Evolutionary conservation across 164 flowering plant genomes (phyloP), one percentile per base, ranked within the genome.

Genomic region (Magnolia kwangsiensis): DNA sequence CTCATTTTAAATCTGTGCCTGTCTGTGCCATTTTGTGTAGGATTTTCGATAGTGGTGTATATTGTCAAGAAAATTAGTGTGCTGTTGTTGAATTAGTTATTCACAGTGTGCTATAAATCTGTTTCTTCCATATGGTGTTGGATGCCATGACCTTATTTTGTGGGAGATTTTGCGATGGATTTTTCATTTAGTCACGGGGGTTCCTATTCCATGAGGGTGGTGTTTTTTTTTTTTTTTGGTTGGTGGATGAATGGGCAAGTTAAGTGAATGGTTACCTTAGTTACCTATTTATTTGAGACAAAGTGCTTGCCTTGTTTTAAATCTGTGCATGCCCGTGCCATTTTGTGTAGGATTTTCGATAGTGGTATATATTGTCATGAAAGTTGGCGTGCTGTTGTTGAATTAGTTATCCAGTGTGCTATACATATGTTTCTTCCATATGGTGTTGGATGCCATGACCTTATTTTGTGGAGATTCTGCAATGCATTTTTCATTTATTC

Each of bases 171-270:
- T 31, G 51, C 64, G 69, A 19, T 70, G 20, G 7, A 19, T 20
- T 20, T 77, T 37, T 76, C 45, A 18, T 50, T 72, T 50, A 50
- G n/a, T 64, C 51, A 37, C 65, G 75, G 51, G 29, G 13, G 68
- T 51, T 37, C 21, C 27, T 19, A 7, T 59, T 73, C 59, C 6
- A 31, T 69, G 63, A 49, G 1, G 20, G 4, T 10, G 4, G 0
- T 37, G 1, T 27, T 1, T 27, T 27, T 27, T 1, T 27, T 27
- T 27, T 1, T 27, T 27, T 27, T 27, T 27, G 1, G 1, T 2
- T 69, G 61, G 31, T 45, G 20, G 68, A 6, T 18, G 63, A 67
- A 70, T 68, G 66, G 55, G 18, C 6, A 21, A 64, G 70, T 49
- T 51, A n/a, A 2, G 70, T 74, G 67, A 3, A 20, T 55, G 18